Evolutionary conservation across 2,329 filamentous ascomycete species (phyloP).

Genomic region (Penicillium sp.): DNA sequence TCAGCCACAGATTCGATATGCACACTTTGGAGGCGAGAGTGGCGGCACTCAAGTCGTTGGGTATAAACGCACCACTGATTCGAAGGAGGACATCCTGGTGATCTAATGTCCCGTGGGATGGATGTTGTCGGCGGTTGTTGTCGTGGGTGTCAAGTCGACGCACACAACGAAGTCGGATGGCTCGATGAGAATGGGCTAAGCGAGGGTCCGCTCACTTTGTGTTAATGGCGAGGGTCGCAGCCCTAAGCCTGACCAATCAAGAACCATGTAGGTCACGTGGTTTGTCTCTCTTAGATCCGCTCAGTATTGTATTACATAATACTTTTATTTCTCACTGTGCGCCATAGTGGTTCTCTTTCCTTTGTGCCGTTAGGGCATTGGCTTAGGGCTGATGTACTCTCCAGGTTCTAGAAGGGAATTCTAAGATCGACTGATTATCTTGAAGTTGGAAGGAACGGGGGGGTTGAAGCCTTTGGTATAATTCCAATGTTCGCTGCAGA

Average conservation of each 20-base stretch:
- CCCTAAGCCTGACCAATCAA: slow-evolving; percentile 37
- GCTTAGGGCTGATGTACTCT: slow-evolving; percentile 17
- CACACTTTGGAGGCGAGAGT: slow-evolving; percentile 13
- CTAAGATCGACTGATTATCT: not conserved
- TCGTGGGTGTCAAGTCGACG: slow-evolving; percentile 45
- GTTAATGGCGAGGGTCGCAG: slow-evolving; percentile 35
- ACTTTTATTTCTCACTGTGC: slow-evolving; percentile 1
- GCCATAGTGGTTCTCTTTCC: not conserved
- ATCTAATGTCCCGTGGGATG: slow-evolving; percentile 41
- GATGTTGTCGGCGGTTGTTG: slow-evolving; percentile 47
- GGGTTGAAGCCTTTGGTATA: not conserved
- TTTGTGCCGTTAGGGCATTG: slow-evolving; percentile 17
- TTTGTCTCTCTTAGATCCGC: not conserved
- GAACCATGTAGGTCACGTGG: not conserved
- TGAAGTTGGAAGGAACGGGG: not conserved
- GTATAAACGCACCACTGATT: slow-evolving; percentile 59
- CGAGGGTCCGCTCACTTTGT: slow-evolving; percentile 36
- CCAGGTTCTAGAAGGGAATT: slow-evolving; percentile 14
- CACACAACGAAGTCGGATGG: slow-evolving; percentile 43
- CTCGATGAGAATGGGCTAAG: slow-evolving; percentile 39
- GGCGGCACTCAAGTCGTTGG: slow-evolving; percentile 9
- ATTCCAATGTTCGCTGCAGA: not conserved
- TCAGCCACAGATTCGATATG: slow-evolving; percentile 33
- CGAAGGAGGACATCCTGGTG: slow-evolving; percentile 63
- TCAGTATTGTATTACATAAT: slow-evolving; percentile 1